A percentile compares a stretch with the other conserved stretches of the same genome.
phyloP scores from a whole-genome alignment of 2,329 filamentous ascomycete species.

The Tolypocladium album region DNA sequence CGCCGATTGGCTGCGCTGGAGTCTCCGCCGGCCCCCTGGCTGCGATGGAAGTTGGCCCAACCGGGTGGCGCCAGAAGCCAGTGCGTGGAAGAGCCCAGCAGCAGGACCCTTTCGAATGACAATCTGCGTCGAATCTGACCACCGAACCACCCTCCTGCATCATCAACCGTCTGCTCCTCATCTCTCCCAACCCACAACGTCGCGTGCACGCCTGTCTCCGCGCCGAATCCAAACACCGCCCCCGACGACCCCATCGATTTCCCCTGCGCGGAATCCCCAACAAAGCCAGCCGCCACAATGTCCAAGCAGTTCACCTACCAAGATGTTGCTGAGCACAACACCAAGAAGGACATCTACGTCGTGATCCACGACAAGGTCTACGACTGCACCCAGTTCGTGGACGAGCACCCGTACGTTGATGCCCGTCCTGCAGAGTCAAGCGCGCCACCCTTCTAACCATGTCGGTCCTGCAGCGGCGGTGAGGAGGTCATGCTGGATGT shows the following conservation, averaged over 20 bases:
- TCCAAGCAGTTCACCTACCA: constrained; percentile 56
- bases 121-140: neutral
- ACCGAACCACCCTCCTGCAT: neutral
- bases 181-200: neutral
- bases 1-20: constrained; percentile 13
- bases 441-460: constrained; percentile 1
- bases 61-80: constrained; percentile 12
- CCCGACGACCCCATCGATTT: neutral
- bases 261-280: neutral
- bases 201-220: neutral
- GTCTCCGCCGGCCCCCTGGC: neutral
- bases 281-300: constrained; percentile 15
- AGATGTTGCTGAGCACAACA: constrained; percentile 76
- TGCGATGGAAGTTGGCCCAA: constrained; percentile 12
- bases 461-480: constrained; percentile 58
- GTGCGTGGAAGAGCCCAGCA: neutral
- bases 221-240: neutral
- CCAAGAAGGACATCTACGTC: constrained; percentile 88
- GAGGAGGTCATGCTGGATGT: constrained; percentile 97
- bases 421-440: constrained; percentile 3
- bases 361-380: constrained; percentile 97
- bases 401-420: constrained; percentile 78
- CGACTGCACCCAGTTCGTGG: constrained; percentile 77
- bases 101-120: neutral
- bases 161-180: neutral